Conservation (phyloP, 768 basidiomycete species). For the Scleroderma citrinum region DNA sequence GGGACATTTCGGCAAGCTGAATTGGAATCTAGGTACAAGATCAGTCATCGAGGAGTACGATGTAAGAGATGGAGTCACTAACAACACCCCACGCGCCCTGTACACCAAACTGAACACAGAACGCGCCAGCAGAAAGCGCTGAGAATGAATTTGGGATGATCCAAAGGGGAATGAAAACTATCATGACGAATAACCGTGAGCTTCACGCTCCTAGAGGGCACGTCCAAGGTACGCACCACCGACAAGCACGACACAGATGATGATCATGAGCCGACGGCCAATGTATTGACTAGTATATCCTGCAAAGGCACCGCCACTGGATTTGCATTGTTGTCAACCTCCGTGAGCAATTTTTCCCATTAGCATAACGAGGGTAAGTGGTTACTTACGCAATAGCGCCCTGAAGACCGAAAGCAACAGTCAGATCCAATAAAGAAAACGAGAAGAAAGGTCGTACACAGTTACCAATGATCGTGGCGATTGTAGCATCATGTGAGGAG, state of each 20-base stretch:
- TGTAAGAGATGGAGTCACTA: conserved; percentile 18
- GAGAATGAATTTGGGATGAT: conserved; percentile 63
- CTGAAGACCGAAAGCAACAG: conserved; percentile 7
- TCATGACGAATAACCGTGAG: background rate
- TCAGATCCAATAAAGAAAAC: conserved; percentile 1
- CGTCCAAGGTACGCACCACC: background rate
- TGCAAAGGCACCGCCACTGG: conserved; percentile 58
- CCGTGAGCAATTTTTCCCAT: too few relatives aligned
- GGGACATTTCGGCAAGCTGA: conserved; percentile 77
- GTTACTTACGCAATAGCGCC: conserved; percentile 34
- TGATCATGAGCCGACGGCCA: conserved; percentile 69
- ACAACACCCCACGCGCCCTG: conserved; percentile 85
- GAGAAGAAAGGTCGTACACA: conserved; percentile 32
- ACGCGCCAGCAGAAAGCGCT: conserved; percentile 68
- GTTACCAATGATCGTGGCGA: conserved; percentile 74
- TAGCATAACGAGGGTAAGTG: conserved; percentile 11
- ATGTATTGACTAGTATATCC: conserved; percentile 65
- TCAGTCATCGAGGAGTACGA: background rate
- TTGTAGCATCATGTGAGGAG: conserved; percentile 46
- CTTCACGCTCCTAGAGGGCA: background rate
- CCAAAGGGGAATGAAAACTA: conserved; percentile 65
- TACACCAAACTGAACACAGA: conserved; percentile 76
- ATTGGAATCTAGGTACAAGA: conserved; percentile 56
- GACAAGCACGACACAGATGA: conserved; percentile 18
- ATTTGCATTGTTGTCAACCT: too few relatives aligned